Percentiles rank a stretch among this genome's conserved stretches.
phyloP scores from a whole-genome alignment of 129 eudicot genomes.

The Helichrysum umbraculigerum region DNA sequence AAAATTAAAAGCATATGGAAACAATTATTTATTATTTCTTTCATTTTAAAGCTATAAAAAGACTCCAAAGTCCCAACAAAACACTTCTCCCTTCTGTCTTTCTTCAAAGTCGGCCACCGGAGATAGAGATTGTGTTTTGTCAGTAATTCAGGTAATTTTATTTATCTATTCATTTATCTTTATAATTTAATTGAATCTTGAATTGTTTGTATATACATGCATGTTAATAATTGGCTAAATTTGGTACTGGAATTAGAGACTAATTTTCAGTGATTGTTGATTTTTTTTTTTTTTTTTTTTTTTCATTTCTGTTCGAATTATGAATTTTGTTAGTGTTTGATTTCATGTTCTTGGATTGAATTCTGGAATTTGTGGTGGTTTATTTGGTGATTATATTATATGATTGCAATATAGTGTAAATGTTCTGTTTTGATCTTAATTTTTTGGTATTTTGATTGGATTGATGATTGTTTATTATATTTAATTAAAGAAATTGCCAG shows the following conservation, averaged over 20 bases:
- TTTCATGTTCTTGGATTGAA: constrained; percentile 15
- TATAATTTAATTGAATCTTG: not conserved
- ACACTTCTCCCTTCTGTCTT: not conserved
- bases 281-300: not conserved
- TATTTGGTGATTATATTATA: no score
- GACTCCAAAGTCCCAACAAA: not conserved
- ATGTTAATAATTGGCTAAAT: not conserved
- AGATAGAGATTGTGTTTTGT: not conserved
- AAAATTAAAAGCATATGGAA: no score
- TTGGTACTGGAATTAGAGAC: constrained; percentile 14
- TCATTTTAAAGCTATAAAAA: not conserved
- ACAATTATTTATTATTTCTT: no score
- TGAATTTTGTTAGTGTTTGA: constrained; percentile 6
- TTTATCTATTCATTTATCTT: no score
- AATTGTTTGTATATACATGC: not conserved
- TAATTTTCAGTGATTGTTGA: not conserved
- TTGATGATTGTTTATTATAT: not conserved
- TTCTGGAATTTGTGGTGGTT: not conserved
- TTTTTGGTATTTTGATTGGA: not conserved
- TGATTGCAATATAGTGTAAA: not conserved
- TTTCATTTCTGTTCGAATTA: constrained; percentile 11
- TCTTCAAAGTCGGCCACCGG: not conserved
- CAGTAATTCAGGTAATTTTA: not conserved
- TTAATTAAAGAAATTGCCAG: not conserved
- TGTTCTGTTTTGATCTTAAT: constrained; percentile 1